Conservation (phyloP, 495 filamentous ascomycete genomes). For the Achaetomiella virescens region DNA sequence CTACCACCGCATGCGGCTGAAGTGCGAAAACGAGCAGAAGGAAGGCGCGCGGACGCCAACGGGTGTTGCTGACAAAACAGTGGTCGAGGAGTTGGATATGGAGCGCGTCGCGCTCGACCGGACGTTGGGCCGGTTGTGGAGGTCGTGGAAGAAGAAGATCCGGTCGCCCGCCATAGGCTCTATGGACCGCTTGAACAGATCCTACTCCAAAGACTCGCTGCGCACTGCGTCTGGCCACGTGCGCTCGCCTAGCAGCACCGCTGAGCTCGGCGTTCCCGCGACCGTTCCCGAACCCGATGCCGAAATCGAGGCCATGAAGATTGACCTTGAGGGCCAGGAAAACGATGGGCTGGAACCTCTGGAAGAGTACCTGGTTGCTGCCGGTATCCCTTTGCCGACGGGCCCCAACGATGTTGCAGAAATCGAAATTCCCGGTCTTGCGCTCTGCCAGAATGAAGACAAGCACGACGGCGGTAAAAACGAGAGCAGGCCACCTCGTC, state of each 20-base stretch:
- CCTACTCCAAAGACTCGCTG: slow-evolving; percentile 38
- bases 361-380: slow-evolving; percentile 38
- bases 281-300: slow-evolving; percentile 22
- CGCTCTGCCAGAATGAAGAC: slow-evolving; percentile 51
- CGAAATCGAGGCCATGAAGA: slow-evolving; percentile 3
- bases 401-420: slow-evolving; percentile 64
- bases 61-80: slow-evolving; percentile 52
- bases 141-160: slow-evolving; percentile 86
- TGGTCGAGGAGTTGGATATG: slow-evolving; percentile 87
- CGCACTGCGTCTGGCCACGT: slow-evolving; percentile 23
- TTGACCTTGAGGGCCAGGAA: neutral
- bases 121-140: slow-evolving; percentile 84
- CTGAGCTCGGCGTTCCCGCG: slow-evolving; percentile 22
- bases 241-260: slow-evolving; percentile 34
- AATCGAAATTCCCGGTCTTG: slow-evolving; percentile 64
- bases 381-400: slow-evolving; percentile 57
- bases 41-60: slow-evolving; percentile 36
- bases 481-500: slow-evolving; percentile 32
- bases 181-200: slow-evolving; percentile 32
- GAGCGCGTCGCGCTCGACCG: slow-evolving; percentile 87
- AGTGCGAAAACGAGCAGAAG: slow-evolving; percentile 46
- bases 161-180: slow-evolving; percentile 38
- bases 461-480: slow-evolving; percentile 44
- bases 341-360: slow-evolving; percentile 13
- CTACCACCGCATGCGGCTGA: slow-evolving; percentile 58